Evolutionary conservation across 768 basidiomycete species (phyloP).

Genomic region (Lactifluus volemus): DNA sequence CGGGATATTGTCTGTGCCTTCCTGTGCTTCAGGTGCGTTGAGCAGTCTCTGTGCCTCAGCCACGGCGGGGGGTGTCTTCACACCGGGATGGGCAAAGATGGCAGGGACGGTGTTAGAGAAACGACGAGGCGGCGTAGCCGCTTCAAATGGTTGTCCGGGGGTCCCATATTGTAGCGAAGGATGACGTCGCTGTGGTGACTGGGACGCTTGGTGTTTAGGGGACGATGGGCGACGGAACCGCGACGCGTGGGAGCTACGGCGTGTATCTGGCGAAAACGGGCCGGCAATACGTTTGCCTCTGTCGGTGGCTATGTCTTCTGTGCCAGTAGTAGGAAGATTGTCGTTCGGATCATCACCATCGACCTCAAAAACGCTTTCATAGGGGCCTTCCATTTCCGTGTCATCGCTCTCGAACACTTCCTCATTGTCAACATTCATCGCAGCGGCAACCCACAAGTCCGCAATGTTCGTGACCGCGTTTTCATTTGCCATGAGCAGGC

Average conservation of each 20-base stretch:
- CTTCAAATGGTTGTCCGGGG: constrained; percentile 24
- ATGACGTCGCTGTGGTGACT: constrained; percentile 10
- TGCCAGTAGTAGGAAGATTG: not conserved
- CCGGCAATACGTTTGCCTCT: constrained; percentile 1
- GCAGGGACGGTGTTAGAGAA: constrained; percentile 53
- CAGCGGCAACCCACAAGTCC: constrained; percentile 95
- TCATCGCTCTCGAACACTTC: constrained; percentile 53
- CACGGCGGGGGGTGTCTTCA: constrained; percentile 68
- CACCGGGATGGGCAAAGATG: constrained; percentile 80
- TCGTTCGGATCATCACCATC: constrained; percentile 26
- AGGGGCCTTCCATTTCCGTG: constrained; percentile 30
- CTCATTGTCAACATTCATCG: constrained; percentile 90
- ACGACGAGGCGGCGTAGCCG: constrained; percentile 38
- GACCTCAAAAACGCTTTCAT: constrained; percentile 25
- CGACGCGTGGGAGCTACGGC: not conserved
- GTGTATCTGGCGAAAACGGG: not conserved
- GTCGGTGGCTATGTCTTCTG: not conserved
- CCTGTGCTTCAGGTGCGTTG: constrained; percentile 23
- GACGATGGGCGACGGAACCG: constrained; percentile 19
- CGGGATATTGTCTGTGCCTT: constrained; percentile 30
- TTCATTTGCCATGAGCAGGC: constrained; percentile 87
- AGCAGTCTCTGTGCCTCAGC: constrained; percentile 61
- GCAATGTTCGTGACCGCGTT: constrained; percentile 91
- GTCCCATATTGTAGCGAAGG: constrained; percentile 17
- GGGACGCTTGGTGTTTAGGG: constrained; percentile 11